A percentile compares a stretch with the other conserved stretches of the same genome.
Evolutionary conservation across 176 grass and related monocot genomes (phyloP).

Genomic region (Ensete ventricosum): DNA sequence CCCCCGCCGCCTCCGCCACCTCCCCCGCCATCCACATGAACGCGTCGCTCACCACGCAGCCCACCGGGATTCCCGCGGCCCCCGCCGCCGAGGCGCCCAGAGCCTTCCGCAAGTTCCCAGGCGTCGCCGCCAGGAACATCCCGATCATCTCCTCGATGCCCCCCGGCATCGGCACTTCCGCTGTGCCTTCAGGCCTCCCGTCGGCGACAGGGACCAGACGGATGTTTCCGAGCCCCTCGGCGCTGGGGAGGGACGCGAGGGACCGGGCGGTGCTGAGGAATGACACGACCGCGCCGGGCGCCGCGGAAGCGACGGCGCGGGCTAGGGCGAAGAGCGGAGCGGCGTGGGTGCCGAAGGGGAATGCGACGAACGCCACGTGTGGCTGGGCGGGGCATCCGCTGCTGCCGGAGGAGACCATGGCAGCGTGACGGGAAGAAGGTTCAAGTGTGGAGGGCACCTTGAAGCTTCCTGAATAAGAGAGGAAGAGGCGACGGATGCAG

Average conservation of each 20-base stretch:
- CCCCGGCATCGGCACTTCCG: not conserved
- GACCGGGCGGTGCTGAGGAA: slow-evolving; percentile 22
- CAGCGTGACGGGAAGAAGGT: not conserved
- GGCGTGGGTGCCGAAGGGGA: slow-evolving; percentile 24
- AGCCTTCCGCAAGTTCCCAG: slow-evolving; percentile 1
- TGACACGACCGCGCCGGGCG: slow-evolving; percentile 8
- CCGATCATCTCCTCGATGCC: slow-evolving; percentile 8
- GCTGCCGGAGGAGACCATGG: not conserved
- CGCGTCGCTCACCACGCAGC: slow-evolving; percentile 25
- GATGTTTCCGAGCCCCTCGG: not conserved
- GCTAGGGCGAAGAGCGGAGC: slow-evolving; percentile 16
- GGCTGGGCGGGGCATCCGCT: not conserved
- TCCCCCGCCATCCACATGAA: slow-evolving; percentile 23
- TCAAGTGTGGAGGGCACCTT: too few relatives aligned
- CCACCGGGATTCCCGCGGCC: not conserved
- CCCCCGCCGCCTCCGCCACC: not conserved
- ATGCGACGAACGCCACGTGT: slow-evolving; percentile 23
- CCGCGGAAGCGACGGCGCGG: slow-evolving; percentile 5
- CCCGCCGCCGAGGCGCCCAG: not conserved
- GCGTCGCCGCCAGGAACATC: slow-evolving; percentile 18
- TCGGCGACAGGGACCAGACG: slow-evolving; percentile 18
- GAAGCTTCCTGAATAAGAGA: too few relatives aligned
- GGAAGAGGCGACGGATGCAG: too few relatives aligned
- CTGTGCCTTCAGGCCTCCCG: not conserved
- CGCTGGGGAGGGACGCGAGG: slow-evolving; percentile 10